Base-by-base conservation (phyloP, 176 grass and related monocot genomes). In the Microstegium vimineum region DNA sequence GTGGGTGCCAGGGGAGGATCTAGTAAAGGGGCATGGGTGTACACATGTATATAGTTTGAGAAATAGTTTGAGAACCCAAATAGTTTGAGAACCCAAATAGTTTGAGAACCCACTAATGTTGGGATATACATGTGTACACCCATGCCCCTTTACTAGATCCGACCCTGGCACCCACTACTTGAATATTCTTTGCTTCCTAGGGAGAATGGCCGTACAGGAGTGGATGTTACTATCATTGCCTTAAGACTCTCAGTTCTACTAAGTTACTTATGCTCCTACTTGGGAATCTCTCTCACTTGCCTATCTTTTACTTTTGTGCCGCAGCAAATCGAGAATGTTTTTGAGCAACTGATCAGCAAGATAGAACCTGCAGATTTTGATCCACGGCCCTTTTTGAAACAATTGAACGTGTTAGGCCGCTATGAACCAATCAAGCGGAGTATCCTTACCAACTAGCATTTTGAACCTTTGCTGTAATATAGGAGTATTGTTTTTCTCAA, bases 361-460 rank as follows among this genome's bases (percentile, higher is more conserved):
- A 34, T 86, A 34, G 82, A 73, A 37, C 63, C 64, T 66, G 79
- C 63, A 3, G 90, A 86, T 28, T 92, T 92, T 83, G 83, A 92
- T 49, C 79, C 86, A 17, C 86, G 52, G 5, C 68, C 79, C 33
- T 31, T 27, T 1, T 68, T 89, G 83, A 86, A 86, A 80, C 69
- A 86, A 86, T 86, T 75, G 83, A 89, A 83, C 4, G n/a, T 14
- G 75, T 75, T 74, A 45, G 69, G 49, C 5, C 78, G 88, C 45
- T 92, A 89, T 25, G 49, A 59, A 59, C 83, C 69, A 46, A 92
- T 92, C 60, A 92, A 89, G 74, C 90, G 86, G 8, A 92, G 90
- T 92, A 89, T 92, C 90, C 86, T 17, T 69, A 86, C 1, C 25
- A 34, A 10, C n/a, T 40, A 42, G 78, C 77, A 32, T 13, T 75